These are phyloP conservation scores for Ceriops tagal DNA, from an alignment of 345 rosid species.

Conservation along the genomic window DNA sequence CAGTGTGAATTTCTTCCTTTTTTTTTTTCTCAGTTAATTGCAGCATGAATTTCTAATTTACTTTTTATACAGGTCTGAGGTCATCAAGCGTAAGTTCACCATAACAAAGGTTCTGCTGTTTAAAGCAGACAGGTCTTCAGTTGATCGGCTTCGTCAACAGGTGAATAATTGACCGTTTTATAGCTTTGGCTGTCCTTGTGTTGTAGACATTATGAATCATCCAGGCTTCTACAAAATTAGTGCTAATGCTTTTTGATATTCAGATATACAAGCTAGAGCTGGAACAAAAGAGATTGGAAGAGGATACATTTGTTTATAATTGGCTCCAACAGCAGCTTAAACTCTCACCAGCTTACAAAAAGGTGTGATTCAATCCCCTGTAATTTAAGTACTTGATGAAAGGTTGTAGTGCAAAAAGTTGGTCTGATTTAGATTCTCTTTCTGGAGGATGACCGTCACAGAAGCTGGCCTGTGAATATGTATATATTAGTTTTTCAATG, in stretches of 20 bases:
- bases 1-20: no score
- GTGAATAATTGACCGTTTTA: conserved; percentile 36
- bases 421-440: neutral
- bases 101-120: conserved; percentile 73
- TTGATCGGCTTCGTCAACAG: conserved; percentile 81
- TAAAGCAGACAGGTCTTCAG: conserved; percentile 84
- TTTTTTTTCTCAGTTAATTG: neutral
- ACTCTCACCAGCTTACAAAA: conserved; percentile 86
- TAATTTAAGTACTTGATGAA: neutral
- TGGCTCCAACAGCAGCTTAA: conserved; percentile 93
- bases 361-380: conserved; percentile 37
- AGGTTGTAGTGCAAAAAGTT: neutral
- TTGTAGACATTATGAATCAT: conserved; percentile 1
- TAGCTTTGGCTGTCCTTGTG: conserved; percentile 1
- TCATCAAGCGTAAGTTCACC: conserved; percentile 70
- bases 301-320: conserved; percentile 82
- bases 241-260: conserved; percentile 14
- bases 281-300: conserved; percentile 83
- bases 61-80: conserved; percentile 50
- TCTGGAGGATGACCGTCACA: no score
- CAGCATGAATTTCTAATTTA: neutral
- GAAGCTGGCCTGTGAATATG: no score
- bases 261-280: conserved; percentile 77
- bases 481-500: no score
- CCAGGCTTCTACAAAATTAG: conserved; percentile 11